phyloP scores from a whole-genome alignment of 805 yeast species.

The Barnettozyma botsteinii region DNA sequence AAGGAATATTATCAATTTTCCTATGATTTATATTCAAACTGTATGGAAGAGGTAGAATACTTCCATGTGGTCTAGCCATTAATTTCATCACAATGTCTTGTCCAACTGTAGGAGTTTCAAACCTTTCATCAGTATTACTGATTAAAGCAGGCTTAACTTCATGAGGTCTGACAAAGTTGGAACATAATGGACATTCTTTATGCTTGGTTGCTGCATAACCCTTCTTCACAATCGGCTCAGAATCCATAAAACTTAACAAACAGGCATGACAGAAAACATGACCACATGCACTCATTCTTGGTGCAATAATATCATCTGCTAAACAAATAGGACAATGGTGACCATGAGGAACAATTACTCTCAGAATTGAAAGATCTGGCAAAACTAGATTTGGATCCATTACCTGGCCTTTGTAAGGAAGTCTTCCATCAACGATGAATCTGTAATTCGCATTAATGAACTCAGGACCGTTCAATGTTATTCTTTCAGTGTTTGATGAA shows the following conservation, averaged over 20 bases:
- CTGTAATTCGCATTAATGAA: slow-evolving; percentile 81
- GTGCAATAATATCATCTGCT: slow-evolving; percentile 78
- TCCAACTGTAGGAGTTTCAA: slow-evolving; percentile 53
- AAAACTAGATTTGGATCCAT: slow-evolving; percentile 74
- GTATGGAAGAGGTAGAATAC: slow-evolving; percentile 44
- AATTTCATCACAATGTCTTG: slow-evolving; percentile 54
- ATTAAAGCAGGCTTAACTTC: slow-evolving; percentile 63
- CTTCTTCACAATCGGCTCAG: slow-evolving; percentile 33
- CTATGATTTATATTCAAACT: slow-evolving; percentile 36
- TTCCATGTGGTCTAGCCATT: slow-evolving; percentile 49
- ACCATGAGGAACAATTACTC: slow-evolving; percentile 71
- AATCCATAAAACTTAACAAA: slow-evolving; percentile 61
- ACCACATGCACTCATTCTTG: slow-evolving; percentile 93
- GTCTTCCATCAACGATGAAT: slow-evolving; percentile 66
- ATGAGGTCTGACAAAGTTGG: slow-evolving; percentile 45
- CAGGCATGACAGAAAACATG: slow-evolving; percentile 87
- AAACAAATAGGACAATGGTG: slow-evolving; percentile 91
- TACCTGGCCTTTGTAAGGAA: slow-evolving; percentile 50
- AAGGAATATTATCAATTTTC: slow-evolving; percentile 47
- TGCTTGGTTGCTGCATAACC: slow-evolving; percentile 41
- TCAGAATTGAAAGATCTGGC: slow-evolving; percentile 50
- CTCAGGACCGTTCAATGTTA: slow-evolving; percentile 55
- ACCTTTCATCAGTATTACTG: slow-evolving; percentile 41
- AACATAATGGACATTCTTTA: slow-evolving; percentile 80
- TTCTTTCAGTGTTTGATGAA: slow-evolving; percentile 26